These are phyloP conservation scores for Pythium aphanidermatum DNA, from an alignment of 352 stramenopile species.

Conservation along the genomic window DNA sequence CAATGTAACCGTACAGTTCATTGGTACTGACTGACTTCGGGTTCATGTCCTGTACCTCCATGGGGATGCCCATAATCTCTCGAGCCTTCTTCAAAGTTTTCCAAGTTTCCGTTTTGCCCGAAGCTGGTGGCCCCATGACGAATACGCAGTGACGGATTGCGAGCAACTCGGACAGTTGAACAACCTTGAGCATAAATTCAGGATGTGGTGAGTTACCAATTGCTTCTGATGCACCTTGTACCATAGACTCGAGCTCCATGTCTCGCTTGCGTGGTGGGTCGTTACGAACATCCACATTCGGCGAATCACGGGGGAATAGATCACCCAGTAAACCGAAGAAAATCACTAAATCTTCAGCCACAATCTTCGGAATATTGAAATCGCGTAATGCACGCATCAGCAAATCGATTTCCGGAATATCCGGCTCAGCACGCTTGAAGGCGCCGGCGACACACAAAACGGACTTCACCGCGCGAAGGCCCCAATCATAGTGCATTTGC, in stretches of 20 bases:
- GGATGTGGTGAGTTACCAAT: slow-evolving; percentile 76
- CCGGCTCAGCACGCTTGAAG: slow-evolving; percentile 92
- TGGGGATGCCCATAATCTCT: slow-evolving; percentile 81
- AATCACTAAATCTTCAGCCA: slow-evolving; percentile 92
- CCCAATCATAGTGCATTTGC: slow-evolving; percentile 95
- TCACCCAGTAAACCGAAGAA: slow-evolving; percentile 94
- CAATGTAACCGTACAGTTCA: slow-evolving; percentile 96
- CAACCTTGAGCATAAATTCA: slow-evolving; percentile 92
- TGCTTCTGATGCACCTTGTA: slow-evolving; percentile 71
- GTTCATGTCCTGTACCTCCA: slow-evolving; percentile 92
- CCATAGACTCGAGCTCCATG: slow-evolving; percentile 89
- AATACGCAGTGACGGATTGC: slow-evolving; percentile 96
- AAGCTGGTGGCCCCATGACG: slow-evolving; percentile 92
- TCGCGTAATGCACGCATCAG: slow-evolving; percentile 95
- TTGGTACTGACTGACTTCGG: slow-evolving; percentile 95
- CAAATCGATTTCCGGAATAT: slow-evolving; percentile 90
- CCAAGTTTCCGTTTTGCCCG: slow-evolving; percentile 95
- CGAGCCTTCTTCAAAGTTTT: slow-evolving; percentile 89
- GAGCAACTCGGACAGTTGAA: slow-evolving; percentile 93
- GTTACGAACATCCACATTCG: slow-evolving; percentile 85
- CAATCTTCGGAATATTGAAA: slow-evolving; percentile 97
- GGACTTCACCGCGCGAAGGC: slow-evolving; percentile 93
- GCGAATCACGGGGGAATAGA: slow-evolving; percentile 89
- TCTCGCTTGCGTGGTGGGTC: slow-evolving; percentile 91
- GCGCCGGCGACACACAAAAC: slow-evolving; percentile 92